phyloP scores from a whole-genome alignment of 129 eudicot species.

The Lactuca saligna region DNA sequence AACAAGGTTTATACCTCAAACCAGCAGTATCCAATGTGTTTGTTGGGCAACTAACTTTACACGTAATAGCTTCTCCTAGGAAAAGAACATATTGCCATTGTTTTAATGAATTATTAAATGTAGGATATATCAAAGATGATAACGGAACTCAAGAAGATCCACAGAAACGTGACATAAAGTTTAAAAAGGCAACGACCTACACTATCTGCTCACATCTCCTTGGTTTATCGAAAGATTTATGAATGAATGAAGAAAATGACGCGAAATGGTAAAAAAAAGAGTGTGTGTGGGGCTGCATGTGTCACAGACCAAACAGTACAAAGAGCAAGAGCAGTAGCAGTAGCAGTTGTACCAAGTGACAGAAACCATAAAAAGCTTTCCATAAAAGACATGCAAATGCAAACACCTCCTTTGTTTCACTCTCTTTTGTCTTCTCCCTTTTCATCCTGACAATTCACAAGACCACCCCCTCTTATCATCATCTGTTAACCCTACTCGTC shows the following conservation, averaged over 20 bases:
- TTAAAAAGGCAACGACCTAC: background rate
- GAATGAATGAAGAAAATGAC: slow-evolving; percentile 26
- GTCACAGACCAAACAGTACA: slow-evolving; percentile 39
- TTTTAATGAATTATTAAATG: too few relatives aligned
- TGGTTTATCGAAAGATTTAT: slow-evolving; percentile 8
- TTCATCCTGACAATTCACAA: slow-evolving; percentile 39
- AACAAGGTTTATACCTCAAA: background rate
- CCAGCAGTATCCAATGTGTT: background rate
- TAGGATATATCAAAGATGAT: background rate
- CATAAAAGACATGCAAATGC: slow-evolving; percentile 47
- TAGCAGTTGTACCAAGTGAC: slow-evolving; percentile 33
- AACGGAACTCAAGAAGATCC: background rate
- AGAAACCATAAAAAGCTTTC: slow-evolving; percentile 28
- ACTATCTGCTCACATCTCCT: background rate
- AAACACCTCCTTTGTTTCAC: slow-evolving; percentile 47
- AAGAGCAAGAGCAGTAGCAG: slow-evolving; percentile 21
- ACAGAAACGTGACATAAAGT: background rate
- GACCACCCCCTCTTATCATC: slow-evolving; percentile 19
- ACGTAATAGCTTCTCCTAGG: background rate
- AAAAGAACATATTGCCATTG: background rate
- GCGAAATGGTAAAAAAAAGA: slow-evolving; percentile 13
- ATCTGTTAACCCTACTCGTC: background rate
- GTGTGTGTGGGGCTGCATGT: slow-evolving; percentile 29
- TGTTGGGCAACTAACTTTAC: background rate
- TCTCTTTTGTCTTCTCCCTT: slow-evolving; percentile 44